These are phyloP conservation scores for Holtermannia corniformis DNA, from an alignment of 768 basidiomycete species.

Conservation along the genomic window DNA sequence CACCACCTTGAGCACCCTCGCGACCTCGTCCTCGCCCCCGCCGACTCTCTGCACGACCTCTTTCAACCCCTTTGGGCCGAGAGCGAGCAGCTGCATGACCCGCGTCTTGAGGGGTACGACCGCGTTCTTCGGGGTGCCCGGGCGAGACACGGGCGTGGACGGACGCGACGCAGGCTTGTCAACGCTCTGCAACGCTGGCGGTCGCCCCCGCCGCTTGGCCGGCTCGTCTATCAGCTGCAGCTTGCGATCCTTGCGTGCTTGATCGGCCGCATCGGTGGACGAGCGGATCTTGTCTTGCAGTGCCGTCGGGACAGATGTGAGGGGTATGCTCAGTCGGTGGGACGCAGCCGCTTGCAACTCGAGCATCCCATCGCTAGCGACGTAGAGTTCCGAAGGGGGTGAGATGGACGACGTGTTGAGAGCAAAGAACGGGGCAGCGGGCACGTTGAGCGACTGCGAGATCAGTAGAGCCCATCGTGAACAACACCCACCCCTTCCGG, in stretches of 20 bases:
- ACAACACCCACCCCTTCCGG: conserved; percentile 12
- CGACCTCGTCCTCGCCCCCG: conserved; percentile 25
- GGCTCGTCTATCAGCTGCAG: conserved; percentile 1
- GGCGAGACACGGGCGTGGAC: conserved; percentile 5
- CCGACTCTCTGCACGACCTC: conserved; percentile 24
- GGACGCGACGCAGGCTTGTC: not conserved
- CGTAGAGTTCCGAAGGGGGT: conserved; percentile 19
- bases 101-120: conserved; percentile 23
- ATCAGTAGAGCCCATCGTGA: not conserved
- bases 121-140: not conserved
- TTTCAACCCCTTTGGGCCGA: conserved; percentile 19
- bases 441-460: conserved; percentile 16
- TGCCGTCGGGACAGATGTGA: not conserved
- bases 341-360: not conserved
- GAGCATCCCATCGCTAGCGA: conserved; percentile 1
- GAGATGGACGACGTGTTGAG: conserved; percentile 12
- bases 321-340: not conserved
- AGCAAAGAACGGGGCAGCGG: conserved; percentile 7
- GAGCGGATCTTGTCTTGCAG: not conserved
- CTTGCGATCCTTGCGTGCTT: conserved; percentile 15
- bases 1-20: conserved; percentile 31
- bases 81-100: conserved; percentile 29
- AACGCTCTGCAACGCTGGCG: no score
- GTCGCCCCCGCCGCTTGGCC: not conserved
- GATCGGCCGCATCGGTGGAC: conserved; percentile 4